Evolutionary conservation across 345 rosid genomes (phyloP), one percentile per base, ranked within the genome.

Genomic region (Iberis pinnata): DNA sequence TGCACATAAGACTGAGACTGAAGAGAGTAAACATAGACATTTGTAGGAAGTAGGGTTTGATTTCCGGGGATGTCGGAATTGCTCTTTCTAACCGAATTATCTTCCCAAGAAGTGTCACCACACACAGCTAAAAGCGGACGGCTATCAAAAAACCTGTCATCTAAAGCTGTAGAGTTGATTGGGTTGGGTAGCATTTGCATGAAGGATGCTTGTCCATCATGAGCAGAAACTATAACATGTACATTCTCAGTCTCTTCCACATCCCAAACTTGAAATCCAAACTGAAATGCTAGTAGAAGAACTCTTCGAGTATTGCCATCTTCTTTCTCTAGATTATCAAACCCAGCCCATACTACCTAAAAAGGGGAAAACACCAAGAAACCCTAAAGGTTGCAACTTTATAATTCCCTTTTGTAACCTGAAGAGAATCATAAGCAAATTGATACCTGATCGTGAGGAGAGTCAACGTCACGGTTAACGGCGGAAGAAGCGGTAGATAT

Each of bases 181-280:
- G 95, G 89, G 52, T 73, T 81, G 0, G 82, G 96, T 53, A 79
- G 73, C 86, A 92, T 76, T 75, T 88, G 95, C 89, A 92, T 60
- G 50, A 78, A 83, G 20, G 83, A 83, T 47, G 79, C 93, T 16
- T 81, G 83, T 31, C 86, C 98, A 61, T 92, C 96, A 52, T 74
- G 73, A 40, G 77, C 75, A 39, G 95, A 84, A 31, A 83, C 95
- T 36, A 92, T 69, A 58, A 75, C 80, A 37, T 77, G 72, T 32
- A 92, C 93, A 56, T 85, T 80, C 63, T 83, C 82, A 2, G 84
- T 86, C 37, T 88, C 93, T 73, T 92, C 95, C 35, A 84, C 93
- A 73, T 92, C 98, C 96, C 96, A 84, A 60, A 92, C 78, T 80
- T 92, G 96, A 70, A 81, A 92, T 29, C 98, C 96, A 71, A 93